Evolutionary conservation across 2,329 filamentous ascomycete species (phyloP).

Genomic region (Emmonsiellopsis sp.): DNA sequence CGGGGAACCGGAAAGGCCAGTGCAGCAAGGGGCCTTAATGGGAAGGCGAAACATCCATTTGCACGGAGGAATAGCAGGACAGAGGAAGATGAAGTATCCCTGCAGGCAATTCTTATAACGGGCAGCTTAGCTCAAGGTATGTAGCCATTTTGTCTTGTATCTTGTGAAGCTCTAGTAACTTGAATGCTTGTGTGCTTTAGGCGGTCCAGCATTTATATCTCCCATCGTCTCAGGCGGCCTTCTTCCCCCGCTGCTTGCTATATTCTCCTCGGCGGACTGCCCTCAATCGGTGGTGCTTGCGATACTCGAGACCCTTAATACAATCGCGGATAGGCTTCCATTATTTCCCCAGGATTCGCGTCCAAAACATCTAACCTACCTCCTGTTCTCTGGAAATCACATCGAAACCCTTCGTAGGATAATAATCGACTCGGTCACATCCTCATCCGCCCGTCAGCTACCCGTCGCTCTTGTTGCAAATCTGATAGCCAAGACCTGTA

Average conservation of each 20-base stretch:
- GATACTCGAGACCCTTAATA: conserved; percentile 64
- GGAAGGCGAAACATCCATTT: conserved; percentile 14
- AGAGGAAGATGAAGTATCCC: conserved; percentile 57
- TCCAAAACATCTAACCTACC: conserved; percentile 48
- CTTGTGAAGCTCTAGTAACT: not conserved
- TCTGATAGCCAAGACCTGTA: conserved; percentile 55
- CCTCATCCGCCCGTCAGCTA: conserved; percentile 47
- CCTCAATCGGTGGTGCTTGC: conserved; percentile 60
- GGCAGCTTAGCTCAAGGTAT: conserved; percentile 77
- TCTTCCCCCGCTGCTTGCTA: conserved; percentile 61
- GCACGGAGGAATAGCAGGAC: conserved; percentile 46
- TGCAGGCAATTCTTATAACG: conserved; percentile 78
- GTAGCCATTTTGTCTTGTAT: conserved; percentile 13
- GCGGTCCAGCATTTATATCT: conserved; percentile 67
- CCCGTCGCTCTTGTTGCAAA: conserved; percentile 32
- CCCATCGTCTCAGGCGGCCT: conserved; percentile 62
- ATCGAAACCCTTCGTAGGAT: conserved; percentile 58
- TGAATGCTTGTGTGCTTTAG: conserved; percentile 37
- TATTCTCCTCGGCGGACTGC: conserved; percentile 57
- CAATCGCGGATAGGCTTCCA: conserved; percentile 57
- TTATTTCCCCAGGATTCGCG: conserved; percentile 45
- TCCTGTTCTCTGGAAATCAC: conserved; percentile 55
- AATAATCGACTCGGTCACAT: conserved; percentile 45
- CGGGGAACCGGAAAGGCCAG: conserved; percentile 26
- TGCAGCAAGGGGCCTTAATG: conserved; percentile 20